Percentiles rank a stretch among this genome's conserved stretches.
phyloP scores from a whole-genome alignment of 106 monocot species.

The Apostasia shenzhenica region DNA sequence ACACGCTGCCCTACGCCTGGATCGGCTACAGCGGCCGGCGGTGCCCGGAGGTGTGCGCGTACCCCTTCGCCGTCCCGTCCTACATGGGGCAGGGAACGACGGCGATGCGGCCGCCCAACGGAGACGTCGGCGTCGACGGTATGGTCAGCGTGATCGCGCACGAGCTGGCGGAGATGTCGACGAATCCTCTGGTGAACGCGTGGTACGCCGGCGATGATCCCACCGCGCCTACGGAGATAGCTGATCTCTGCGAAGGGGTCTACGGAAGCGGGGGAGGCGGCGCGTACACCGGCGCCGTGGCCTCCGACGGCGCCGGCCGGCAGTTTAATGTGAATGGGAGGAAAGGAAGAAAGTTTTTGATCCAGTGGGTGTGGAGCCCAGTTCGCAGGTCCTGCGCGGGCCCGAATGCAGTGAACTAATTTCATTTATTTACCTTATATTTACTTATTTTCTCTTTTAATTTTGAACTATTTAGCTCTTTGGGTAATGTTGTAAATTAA shows the following conservation, averaged over 20 bases:
- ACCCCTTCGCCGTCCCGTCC: constrained; percentile 63
- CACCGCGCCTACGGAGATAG: constrained; percentile 72
- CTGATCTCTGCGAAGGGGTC: constrained; percentile 68
- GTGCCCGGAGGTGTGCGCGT: constrained; percentile 72
- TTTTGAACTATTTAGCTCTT: too few species aligned
- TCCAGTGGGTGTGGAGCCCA: constrained; percentile 76
- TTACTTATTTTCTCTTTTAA: too few species aligned
- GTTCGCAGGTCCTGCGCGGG: constrained; percentile 45
- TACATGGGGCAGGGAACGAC: constrained; percentile 41
- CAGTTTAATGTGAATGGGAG: constrained; percentile 48
- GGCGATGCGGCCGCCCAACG: constrained; percentile 54
- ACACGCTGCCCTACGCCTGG: constrained; percentile 81
- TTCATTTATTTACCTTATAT: not conserved
- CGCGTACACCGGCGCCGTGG: constrained; percentile 58
- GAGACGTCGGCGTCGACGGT: constrained; percentile 57
- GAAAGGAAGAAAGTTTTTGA: constrained; percentile 43
- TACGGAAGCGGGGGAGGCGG: constrained; percentile 71
- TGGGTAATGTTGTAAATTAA: too few species aligned
- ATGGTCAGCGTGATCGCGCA: constrained; percentile 73
- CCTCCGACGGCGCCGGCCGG: constrained; percentile 33
- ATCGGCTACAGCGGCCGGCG: constrained; percentile 50
- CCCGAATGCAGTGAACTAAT: constrained; percentile 45
- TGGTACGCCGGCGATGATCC: constrained; percentile 88
- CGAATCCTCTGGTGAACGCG: constrained; percentile 66
- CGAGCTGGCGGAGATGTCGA: constrained; percentile 70